A percentile compares a stretch with the other conserved stretches of the same genome.
phyloP scores from a whole-genome alignment of 441 rosid genomes.

The Brassica balearica region DNA sequence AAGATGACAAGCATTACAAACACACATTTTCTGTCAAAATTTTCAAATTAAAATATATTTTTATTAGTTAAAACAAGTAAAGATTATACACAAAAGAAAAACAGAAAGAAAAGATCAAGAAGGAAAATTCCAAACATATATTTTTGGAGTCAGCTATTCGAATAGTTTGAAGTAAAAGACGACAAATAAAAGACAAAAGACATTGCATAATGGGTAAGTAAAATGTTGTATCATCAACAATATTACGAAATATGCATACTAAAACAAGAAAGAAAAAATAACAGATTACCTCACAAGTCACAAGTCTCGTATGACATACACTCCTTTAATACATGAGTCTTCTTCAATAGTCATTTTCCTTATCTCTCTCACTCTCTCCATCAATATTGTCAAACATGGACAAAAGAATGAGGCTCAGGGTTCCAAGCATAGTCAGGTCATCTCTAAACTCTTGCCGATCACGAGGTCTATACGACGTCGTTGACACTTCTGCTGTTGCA shows the following conservation, averaged over 20 bases:
- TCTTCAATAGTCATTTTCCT: constrained; percentile 11
- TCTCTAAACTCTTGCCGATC: constrained; percentile 71
- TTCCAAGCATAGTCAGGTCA: constrained; percentile 71
- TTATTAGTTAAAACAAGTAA: constrained; percentile 7
- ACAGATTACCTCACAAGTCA: constrained; percentile 25
- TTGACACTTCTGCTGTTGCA: constrained; percentile 52
- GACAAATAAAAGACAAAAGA: constrained; percentile 41
- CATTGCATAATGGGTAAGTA: constrained; percentile 35
- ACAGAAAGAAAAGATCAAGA: constrained; percentile 41
- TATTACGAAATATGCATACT: constrained; percentile 24
- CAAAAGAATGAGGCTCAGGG: constrained; percentile 58
- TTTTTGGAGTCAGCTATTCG: constrained; percentile 43
- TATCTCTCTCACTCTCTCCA: neutral
- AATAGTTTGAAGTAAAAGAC: constrained; percentile 39
- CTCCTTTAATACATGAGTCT: constrained; percentile 27
- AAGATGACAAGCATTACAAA: constrained; percentile 32
- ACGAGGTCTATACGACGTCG: constrained; percentile 63
- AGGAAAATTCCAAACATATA: constrained; percentile 41
- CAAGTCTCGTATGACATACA: constrained; percentile 12
- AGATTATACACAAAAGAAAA: constrained; percentile 17
- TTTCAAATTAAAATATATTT: constrained; percentile 19
- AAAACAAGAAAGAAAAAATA: neutral
- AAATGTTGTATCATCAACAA: constrained; percentile 44
- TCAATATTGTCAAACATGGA: constrained; percentile 55
- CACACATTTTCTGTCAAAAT: constrained; percentile 5